Conservation (phyloP, 345 rosid species). For the Camelina laxa region DNA sequence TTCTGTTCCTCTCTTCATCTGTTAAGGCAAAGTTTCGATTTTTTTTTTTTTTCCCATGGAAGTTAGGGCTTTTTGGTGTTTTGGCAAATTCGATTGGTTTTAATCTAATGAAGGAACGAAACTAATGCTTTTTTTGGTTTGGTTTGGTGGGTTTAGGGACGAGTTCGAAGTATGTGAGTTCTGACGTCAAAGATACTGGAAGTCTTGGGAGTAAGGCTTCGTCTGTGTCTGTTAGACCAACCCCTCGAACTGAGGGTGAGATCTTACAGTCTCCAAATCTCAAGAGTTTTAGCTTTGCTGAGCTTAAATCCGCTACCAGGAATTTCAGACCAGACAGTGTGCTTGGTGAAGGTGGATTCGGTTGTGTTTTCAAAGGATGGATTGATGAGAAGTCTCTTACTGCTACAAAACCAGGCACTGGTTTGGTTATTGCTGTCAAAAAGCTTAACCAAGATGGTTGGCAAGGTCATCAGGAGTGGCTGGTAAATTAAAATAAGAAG, state of each 20-base stretch:
- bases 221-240: conserved; percentile 51
- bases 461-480: conserved; percentile 84
- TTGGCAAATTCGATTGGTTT: not conserved
- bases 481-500: conserved; percentile 46
- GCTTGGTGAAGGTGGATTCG: conserved; percentile 84
- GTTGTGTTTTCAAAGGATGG: conserved; percentile 87
- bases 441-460: conserved; percentile 72
- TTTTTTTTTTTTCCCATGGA: not conserved
- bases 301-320: conserved; percentile 72
- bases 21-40: conserved; percentile 41
- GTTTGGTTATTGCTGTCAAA: conserved; percentile 76
- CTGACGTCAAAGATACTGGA: conserved; percentile 40
- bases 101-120: not conserved
- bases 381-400: conserved; percentile 65
- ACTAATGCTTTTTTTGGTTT: not conserved
- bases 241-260: conserved; percentile 73
- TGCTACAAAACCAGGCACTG: conserved; percentile 79
- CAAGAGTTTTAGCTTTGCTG: conserved; percentile 61
- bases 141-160: conserved; percentile 43
- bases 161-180: conserved; percentile 42
- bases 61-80: not conserved
- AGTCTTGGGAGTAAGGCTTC: conserved; percentile 54
- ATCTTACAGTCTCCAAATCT: conserved; percentile 68
- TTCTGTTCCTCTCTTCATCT: not conserved
- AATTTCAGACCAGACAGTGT: conserved; percentile 82